A percentile compares a stretch with the other conserved stretches of the same genome.
These are phyloP conservation scores for Dryadomyces quercivorus DNA, from an alignment of 2,329 filamentous ascomycete species.

Conservation along the genomic window DNA sequence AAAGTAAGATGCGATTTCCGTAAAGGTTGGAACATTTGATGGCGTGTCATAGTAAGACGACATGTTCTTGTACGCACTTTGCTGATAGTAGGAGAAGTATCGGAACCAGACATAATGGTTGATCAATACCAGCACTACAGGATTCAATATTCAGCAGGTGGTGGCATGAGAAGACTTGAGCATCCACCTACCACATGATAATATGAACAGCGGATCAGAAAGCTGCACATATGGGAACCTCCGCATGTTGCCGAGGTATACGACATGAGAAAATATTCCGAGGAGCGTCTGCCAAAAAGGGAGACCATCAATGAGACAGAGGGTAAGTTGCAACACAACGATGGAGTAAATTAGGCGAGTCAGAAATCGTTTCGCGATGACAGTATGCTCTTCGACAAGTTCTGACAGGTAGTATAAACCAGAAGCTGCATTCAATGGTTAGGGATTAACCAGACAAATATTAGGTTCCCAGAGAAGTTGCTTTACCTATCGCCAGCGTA, in stretches of 20 bases:
- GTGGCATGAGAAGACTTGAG: constrained; percentile 2
- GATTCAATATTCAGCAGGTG: background rate
- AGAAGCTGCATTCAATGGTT: constrained; percentile 49
- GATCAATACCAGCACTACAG: constrained; percentile 60
- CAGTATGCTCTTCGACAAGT: constrained; percentile 94
- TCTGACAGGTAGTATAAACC: constrained; percentile 97
- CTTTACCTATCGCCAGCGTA: constrained; percentile 76
- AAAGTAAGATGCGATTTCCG: constrained; percentile 92
- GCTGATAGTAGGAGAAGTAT: constrained; percentile 63
- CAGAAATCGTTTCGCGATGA: constrained; percentile 78
- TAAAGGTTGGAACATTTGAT: constrained; percentile 64
- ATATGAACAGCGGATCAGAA: constrained; percentile 73
- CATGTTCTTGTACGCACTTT: constrained; percentile 42
- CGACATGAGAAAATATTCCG: constrained; percentile 66
- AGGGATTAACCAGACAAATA: background rate
- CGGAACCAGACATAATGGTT: constrained; percentile 97
- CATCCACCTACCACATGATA: constrained; percentile 57
- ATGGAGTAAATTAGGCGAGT: constrained; percentile 74
- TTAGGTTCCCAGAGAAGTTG: background rate
- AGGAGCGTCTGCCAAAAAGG: constrained; percentile 63
- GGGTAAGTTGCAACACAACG: constrained; percentile 59
- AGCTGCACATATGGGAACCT: constrained; percentile 69
- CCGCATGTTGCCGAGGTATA: constrained; percentile 81
- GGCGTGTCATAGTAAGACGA: constrained; percentile 50
- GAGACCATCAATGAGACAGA: constrained; percentile 76